Evolutionary conservation across 2,329 filamentous ascomycete genomes (phyloP), one percentile per base, ranked within the genome.

Genomic region (Mariannaea sp.): DNA sequence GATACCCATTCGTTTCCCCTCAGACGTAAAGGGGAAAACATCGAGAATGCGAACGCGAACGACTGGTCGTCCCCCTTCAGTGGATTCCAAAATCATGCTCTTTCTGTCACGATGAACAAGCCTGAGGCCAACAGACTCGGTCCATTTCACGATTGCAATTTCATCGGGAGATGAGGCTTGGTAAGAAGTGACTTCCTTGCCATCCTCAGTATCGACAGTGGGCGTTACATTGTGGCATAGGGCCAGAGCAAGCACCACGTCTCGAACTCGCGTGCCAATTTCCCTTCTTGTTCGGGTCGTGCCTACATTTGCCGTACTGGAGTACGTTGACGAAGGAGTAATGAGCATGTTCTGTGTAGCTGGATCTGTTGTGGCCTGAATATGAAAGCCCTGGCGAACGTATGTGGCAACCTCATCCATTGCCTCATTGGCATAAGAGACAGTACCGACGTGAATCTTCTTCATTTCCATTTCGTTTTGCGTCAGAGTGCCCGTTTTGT

Each of bases 381-480:
- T 69, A 10, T 86, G 80, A 65, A 97, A 96, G 5, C 88, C 90
- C 70, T 97, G 92, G 58, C 82, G 86, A 44, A 99, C 83, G 68
- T 96, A 97, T 0, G 89, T 83, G 10, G 85, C 78, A 10, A 99
- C 94, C 75, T 99, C 95, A 63, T 97, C 94, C 94, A 99, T 99
- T 8, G 94, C 93, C 69, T 99, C 94, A 64, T 96, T 96, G 27
- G 93, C 94, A 67, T 99, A 99, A 1, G 93, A 97, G 1, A 97
- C 94, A 8, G 94, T 99, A 8, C 95, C 94, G 47, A 99, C 90
- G 67, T 99, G 95, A 5, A 99, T 93, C 74, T 99, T 99, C 70
- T 95, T 96, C 81, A 99, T 88, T 68, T 97, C 93, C 92, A 97
- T 97, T 67, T 96, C 91, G 67, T 99, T 99, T 64, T 97, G 92